Evolutionary conservation across 202 grass and related monocot species (phyloP), one percentile per base, ranked within the genome.

Genomic region (Carex arenaria): DNA sequence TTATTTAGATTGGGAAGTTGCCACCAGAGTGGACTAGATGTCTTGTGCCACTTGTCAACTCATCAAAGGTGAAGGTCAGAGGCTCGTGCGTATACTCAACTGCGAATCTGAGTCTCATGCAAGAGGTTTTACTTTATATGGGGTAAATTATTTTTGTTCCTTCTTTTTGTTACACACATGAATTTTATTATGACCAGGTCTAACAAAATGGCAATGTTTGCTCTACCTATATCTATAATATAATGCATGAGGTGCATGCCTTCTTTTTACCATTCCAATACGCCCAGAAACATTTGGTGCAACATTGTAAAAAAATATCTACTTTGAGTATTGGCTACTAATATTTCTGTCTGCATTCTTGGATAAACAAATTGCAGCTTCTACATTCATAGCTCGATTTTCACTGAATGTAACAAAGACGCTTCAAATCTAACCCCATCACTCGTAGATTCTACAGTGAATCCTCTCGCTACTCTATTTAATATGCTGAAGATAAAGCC

Each of bases 371-470:
- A 56, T 64, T 87, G 57, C 89, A 97, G 94, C 65, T 90, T 97
- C 77, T 97, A 97, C 65, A 92, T 97, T 49, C 94, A 97, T 72
- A 89, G 78, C 28, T 94, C 92, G 2, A 85, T 97, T 42, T 94
- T 94, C 36, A 88, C 85, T 0, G 84, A 85, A 79, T 79, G 79
- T 18, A 73, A 80, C 54, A 88, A 76, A 57, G 89, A 87, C 8
- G 84, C 84, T 18, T 97, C 79, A 64, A 84, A 90, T 22, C 76
- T 84, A 3, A 42, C 79, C 60, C 67, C 84, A 73, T 42, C 84
- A 38, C 83, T 72, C 64, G 72, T 82, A 12, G 84, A 87, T 89
- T 91, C 81, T 64, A 83, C 61, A 55, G 69, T 78, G 26, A 88
- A 91, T 61, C 94, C 94, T 85, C 87, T 97, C 13, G 78, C 34